Evolutionary conservation across 495 filamentous ascomycete genomes (phyloP), one percentile per base, ranked within the genome.

Genomic region (Ramalina peruviana): DNA sequence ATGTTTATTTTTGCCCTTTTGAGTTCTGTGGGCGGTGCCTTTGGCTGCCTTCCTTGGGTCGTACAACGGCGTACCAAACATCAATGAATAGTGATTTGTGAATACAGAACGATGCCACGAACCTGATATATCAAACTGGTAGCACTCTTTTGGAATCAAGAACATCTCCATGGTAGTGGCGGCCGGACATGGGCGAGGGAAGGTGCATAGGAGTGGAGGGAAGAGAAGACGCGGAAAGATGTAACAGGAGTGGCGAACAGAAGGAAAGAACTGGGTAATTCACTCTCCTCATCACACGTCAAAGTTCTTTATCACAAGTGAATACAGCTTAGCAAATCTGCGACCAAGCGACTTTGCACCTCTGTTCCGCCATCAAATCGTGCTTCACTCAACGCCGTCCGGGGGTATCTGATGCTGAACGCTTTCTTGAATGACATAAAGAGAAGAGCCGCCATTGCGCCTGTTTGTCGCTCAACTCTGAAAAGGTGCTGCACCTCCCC

Each of bases 401-500:
- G 36, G 21, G 45, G 26, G 45, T 36, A 48, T 48, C 36, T 38
- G n/a, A 48, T 48, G 45, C 45, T 20, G 15, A 41, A 20, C 19
- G 2, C 19, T 20, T 20, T 20, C 19, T 20, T 20, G 19, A 20
- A 20, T 20, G 19, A 20, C 19, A 1, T 9, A 17, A 41, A 19
- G 3, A 25, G 6, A 25, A 25, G 23, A 25, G 23, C 16, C 21
- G 11, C 21, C 21, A 41, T 41, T 16, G 40, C 21, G 40, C 40
- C 12, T 19, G 40, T 41, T 15, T 41, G 40, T 23, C 3, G 17
- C 16, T 37, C 27, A 48, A 17, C 37, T 15, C 40, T 67, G 64
- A 41, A 75, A 75, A 15, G 72, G 72, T 25, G 71, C 70, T 46
- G 57, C 41, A 6, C 68, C 64, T 26, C 26, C 42, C 40, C 57